Conservation (phyloP, 2,329 filamentous ascomycete species). For the Daldinia sp. region DNA sequence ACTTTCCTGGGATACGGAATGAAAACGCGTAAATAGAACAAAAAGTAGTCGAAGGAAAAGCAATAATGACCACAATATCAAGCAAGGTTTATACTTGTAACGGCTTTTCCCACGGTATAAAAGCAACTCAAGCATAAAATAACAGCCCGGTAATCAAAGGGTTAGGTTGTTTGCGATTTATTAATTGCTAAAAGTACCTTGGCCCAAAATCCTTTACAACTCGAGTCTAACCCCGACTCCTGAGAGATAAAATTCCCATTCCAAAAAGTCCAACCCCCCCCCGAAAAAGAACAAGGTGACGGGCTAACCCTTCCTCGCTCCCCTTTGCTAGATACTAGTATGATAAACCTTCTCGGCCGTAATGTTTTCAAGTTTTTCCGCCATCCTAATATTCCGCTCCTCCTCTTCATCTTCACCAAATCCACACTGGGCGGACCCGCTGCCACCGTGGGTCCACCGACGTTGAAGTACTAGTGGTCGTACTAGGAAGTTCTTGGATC, state of each 20-base stretch:
- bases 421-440: slow-evolving; percentile 21
- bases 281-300: slow-evolving; percentile 16
- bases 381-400: not conserved
- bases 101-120: not conserved
- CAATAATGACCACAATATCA: not conserved
- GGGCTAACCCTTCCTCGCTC: no score
- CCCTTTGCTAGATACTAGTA: slow-evolving; percentile 18
- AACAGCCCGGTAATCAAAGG: no score
- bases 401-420: not conserved
- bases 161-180: slow-evolving; percentile 1
- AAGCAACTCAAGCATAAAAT: not conserved
- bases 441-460: slow-evolving; percentile 26
- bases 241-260: slow-evolving; percentile 16
- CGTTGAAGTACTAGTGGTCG: slow-evolving; percentile 22
- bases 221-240: not conserved
- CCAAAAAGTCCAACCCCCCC: slow-evolving; percentile 20
- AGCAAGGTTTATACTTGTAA: not conserved
- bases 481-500: slow-evolving; percentile 20
- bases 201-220: slow-evolving; percentile 5
- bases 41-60: not conserved
- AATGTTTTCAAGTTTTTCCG: not conserved
- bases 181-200: slow-evolving; percentile 21
- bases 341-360: slow-evolving; percentile 10
- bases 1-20: not conserved
- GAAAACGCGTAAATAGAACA: not conserved